Percentiles rank a stretch among this genome's conserved stretches.
phyloP scores from a whole-genome alignment of 2,329 filamentous ascomycete genomes.

The Ascochyta rabiei region DNA sequence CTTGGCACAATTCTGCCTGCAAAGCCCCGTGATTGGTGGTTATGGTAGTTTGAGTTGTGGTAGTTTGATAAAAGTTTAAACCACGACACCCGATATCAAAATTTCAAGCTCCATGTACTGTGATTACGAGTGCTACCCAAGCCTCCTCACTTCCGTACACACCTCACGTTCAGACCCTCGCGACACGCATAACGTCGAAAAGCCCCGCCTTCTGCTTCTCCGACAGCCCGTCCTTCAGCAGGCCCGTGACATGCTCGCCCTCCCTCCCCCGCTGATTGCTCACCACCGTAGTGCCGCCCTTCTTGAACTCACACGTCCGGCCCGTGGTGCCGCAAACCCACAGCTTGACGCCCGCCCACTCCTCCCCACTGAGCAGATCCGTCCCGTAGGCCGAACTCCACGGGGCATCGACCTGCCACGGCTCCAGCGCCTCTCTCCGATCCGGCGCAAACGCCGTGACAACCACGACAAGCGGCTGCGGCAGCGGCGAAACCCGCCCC shows the following conservation, averaged over 20 bases:
- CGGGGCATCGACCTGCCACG: slow-evolving; percentile 55
- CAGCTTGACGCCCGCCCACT: slow-evolving; percentile 50
- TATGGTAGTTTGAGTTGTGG: no score
- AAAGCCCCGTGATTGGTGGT: not conserved
- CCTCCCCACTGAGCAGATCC: slow-evolving; percentile 54
- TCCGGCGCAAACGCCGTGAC: slow-evolving; percentile 65
- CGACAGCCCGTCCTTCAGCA: slow-evolving; percentile 33
- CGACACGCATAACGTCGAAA: slow-evolving; percentile 37
- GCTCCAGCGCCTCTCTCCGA: slow-evolving; percentile 56
- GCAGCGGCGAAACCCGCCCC: not conserved
- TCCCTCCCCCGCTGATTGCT: slow-evolving; percentile 55
- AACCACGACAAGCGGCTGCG: slow-evolving; percentile 51
- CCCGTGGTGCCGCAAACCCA: slow-evolving; percentile 58
- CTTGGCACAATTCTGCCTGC: slow-evolving; percentile 6
- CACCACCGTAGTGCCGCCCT: slow-evolving; percentile 44
- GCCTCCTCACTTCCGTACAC: no score
- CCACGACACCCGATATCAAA: no score
- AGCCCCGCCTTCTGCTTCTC: slow-evolving; percentile 34
- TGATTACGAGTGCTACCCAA: no score
- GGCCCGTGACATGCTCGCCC: slow-evolving; percentile 33
- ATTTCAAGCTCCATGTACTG: no score
- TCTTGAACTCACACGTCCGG: slow-evolving; percentile 50
- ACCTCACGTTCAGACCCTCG: slow-evolving; percentile 29
- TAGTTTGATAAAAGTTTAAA: no score
- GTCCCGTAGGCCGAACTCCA: slow-evolving; percentile 61